Percentiles rank a stretch among this genome's conserved stretches.
Conservation (phyloP, 345 rosid species). For the Brassica juncea region DNA sequence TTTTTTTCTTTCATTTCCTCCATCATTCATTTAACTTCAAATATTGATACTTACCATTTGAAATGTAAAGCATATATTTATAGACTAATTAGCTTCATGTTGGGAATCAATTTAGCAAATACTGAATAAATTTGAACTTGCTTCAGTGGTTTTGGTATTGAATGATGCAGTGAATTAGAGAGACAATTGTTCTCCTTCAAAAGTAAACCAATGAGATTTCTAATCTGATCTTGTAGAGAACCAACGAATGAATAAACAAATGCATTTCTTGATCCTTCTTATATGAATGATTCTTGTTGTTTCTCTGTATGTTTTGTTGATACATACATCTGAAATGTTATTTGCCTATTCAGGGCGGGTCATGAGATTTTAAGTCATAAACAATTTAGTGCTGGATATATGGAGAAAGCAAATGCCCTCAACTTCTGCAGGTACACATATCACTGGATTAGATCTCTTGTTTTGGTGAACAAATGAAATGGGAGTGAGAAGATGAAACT, state of each 20-base stretch:
- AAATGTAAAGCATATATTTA: neutral
- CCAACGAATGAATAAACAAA: neutral
- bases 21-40: neutral
- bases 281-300: neutral
- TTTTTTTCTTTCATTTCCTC: neutral
- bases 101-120: neutral
- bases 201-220: neutral
- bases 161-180: neutral
- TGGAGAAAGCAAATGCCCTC: slow-evolving; percentile 73
- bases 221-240: neutral
- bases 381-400: slow-evolving; percentile 68
- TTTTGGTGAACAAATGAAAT: neutral
- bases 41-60: neutral
- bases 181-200: neutral
- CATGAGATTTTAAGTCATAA: neutral
- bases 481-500: neutral
- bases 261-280: slow-evolving; percentile 10
- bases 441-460: neutral
- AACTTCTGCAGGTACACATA: slow-evolving; percentile 35
- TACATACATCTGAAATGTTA: slow-evolving; percentile 8
- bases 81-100: neutral
- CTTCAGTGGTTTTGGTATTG: neutral
- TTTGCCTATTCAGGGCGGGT: neutral
- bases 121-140: neutral
- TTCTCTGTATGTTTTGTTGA: slow-evolving; percentile 19